phyloP scores from a whole-genome alignment of 208 protist species.

The Leishmania gerbilli region DNA sequence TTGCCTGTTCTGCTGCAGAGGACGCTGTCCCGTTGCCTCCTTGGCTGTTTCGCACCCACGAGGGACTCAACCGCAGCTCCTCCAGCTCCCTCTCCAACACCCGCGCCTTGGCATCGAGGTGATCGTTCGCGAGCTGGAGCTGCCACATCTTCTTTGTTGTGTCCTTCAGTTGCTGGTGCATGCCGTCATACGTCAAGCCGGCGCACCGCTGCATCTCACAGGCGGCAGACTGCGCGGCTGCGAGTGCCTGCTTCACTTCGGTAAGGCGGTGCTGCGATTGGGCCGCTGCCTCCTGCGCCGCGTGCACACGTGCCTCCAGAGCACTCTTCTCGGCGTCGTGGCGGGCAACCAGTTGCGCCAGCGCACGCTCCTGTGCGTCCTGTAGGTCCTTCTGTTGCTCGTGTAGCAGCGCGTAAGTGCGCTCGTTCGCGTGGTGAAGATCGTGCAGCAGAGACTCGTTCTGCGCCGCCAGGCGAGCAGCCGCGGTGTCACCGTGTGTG shows the following conservation, averaged over 20 bases:
- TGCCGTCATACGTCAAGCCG: neutral
- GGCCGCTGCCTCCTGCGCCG: neutral
- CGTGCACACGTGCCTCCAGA: slow-evolving; percentile 6
- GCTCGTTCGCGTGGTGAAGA: slow-evolving; percentile 3
- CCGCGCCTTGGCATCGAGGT: slow-evolving; percentile 33
- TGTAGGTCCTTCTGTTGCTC: slow-evolving; percentile 20
- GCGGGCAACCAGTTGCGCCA: slow-evolving; percentile 29
- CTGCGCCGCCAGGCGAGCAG: slow-evolving; percentile 14
- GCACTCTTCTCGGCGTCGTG: slow-evolving; percentile 24
- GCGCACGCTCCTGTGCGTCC: slow-evolving; percentile 18
- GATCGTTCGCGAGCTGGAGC: slow-evolving; percentile 39
- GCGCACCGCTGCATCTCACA: neutral
- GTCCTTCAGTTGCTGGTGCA: slow-evolving; percentile 26
- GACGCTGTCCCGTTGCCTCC: neutral
- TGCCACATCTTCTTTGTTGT: slow-evolving; percentile 30
- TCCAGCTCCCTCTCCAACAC: slow-evolving; percentile 41
- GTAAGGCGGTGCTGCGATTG: neutral
- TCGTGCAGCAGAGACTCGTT: slow-evolving; percentile 11
- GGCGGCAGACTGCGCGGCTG: neutral
- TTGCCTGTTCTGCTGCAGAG: neutral
- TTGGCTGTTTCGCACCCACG: neutral
- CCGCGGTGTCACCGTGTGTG: neutral
- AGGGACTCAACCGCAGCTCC: slow-evolving; percentile 18
- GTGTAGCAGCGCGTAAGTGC: slow-evolving; percentile 6
- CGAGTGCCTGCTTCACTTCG: neutral